Evolutionary conservation across 805 yeast genomes (phyloP).

Genomic region (Grigorovia yakushimaensis): DNA sequence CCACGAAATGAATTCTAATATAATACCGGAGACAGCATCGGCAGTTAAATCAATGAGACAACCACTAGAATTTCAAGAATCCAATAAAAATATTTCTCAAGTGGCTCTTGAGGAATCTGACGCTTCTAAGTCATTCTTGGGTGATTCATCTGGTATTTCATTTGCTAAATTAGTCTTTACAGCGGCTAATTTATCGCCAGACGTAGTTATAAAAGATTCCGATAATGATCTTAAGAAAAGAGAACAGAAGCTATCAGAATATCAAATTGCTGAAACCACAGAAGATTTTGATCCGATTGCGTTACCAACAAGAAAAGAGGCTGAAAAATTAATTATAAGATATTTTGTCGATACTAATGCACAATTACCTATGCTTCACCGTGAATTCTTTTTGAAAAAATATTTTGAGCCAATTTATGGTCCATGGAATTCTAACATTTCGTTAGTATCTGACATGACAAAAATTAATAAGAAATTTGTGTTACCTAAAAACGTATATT

Average conservation of each 20-base stretch:
- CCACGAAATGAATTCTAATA: background rate
- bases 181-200: conserved; percentile 53
- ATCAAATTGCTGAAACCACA: conserved; percentile 14
- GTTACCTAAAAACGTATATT: conserved; percentile 12
- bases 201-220: conserved; percentile 15
- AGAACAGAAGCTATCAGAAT: conserved; percentile 12
- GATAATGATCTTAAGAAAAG: conserved; percentile 22
- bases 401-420: conserved; percentile 81
- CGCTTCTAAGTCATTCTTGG: conserved; percentile 32
- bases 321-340: conserved; percentile 51
- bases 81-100: conserved; percentile 16
- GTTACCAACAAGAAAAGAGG: conserved; percentile 62
- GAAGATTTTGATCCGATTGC: conserved; percentile 15
- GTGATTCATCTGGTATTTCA: conserved; percentile 52
- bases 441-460: conserved; percentile 52
- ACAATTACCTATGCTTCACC: conserved; percentile 74
- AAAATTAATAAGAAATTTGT: conserved; percentile 32
- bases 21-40: conserved; percentile 5
- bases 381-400: conserved; percentile 59
- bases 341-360: conserved; percentile 76
- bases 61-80: conserved; percentile 15
- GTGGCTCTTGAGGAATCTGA: conserved; percentile 16
- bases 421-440: conserved; percentile 37
- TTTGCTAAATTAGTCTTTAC: conserved; percentile 72
- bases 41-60: background rate